A percentile compares a stretch with the other conserved stretches of the same genome.
Evolutionary conservation across 192 early-diverging fungal species (phyloP).

Genomic region (Coemansia sp.): DNA sequence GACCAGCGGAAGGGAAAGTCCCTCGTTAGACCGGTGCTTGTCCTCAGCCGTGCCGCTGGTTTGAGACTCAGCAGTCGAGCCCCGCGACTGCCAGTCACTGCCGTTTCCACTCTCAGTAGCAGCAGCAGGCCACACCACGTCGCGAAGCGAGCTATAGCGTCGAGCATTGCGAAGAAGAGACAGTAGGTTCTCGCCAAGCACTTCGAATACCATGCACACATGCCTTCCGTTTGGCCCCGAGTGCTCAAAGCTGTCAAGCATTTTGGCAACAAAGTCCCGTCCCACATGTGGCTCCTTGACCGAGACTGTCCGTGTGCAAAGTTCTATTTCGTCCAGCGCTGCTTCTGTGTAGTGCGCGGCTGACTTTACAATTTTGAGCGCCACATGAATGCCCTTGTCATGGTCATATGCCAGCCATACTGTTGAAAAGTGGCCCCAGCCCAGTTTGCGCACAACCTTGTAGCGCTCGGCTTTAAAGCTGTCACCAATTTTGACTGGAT

Average conservation of each 20-base stretch:
- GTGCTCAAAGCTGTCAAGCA: conserved; percentile 92
- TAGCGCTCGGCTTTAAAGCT: conserved; percentile 77
- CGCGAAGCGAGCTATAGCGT: conserved; percentile 41
- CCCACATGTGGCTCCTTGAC: conserved; percentile 40
- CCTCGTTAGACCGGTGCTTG: conserved; percentile 45
- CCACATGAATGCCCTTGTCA: conserved; percentile 76
- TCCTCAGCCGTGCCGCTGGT: conserved; percentile 14
- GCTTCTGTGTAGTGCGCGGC: conserved; percentile 95
- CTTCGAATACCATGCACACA: conserved; percentile 98
- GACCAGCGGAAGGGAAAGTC: conserved; percentile 84
- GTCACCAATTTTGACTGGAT: conserved; percentile 85
- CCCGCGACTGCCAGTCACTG: conserved; percentile 9
- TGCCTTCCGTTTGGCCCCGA: conserved; percentile 87
- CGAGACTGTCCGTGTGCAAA: conserved; percentile 77
- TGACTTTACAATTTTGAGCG: conserved; percentile 97
- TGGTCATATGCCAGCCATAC: conserved; percentile 91
- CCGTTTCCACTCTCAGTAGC: conserved; percentile 24
- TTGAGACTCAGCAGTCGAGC: not conserved
- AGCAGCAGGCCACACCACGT: conserved; percentile 21
- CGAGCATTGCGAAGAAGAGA: conserved; percentile 73
- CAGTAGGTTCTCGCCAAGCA: conserved; percentile 92
- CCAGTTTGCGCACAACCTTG: conserved; percentile 86
- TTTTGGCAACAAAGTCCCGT: conserved; percentile 70
- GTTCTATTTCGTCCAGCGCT: conserved; percentile 92
- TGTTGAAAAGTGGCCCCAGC: conserved; percentile 99